These are phyloP conservation scores for Salinomyces thailandicus DNA, from an alignment of 2,329 filamentous ascomycete species.

Conservation along the genomic window DNA sequence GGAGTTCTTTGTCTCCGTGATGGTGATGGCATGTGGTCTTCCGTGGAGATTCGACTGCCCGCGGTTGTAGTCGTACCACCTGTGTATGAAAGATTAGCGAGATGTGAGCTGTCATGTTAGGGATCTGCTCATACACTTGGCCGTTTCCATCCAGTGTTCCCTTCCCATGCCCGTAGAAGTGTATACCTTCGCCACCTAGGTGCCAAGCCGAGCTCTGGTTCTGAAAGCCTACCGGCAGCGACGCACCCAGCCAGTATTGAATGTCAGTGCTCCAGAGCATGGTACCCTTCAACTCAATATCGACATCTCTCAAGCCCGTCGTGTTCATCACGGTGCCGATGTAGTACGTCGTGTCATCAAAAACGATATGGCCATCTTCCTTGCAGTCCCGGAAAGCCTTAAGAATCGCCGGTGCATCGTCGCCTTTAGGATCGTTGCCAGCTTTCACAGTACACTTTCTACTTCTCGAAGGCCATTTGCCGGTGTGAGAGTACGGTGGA, in stretches of 20 bases:
- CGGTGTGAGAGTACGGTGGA: constrained; percentile 13
- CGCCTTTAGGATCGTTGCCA: constrained; percentile 12
- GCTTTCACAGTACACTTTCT: constrained; percentile 8
- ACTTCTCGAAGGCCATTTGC: constrained; percentile 14
- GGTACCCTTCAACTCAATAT: constrained; percentile 39
- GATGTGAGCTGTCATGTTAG: no score
- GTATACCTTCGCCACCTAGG: constrained; percentile 43
- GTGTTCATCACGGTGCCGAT: constrained; percentile 42
- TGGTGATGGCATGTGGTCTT: constrained; percentile 43
- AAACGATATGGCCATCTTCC: constrained; percentile 38
- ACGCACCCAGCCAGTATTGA: constrained; percentile 42
- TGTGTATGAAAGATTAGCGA: not conserved
- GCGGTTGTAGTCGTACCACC: constrained; percentile 25
- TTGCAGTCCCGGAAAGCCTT: constrained; percentile 41
- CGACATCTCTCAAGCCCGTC: constrained; percentile 34
- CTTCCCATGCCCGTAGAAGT: constrained; percentile 35
- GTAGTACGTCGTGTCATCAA: constrained; percentile 40
- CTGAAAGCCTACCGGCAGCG: constrained; percentile 43
- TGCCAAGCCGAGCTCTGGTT: constrained; percentile 46
- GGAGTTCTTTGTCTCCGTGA: constrained; percentile 38
- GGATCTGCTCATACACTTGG: constrained; percentile 34
- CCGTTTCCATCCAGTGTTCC: constrained; percentile 51
- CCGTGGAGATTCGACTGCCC: constrained; percentile 7
- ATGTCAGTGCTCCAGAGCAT: constrained; percentile 35
- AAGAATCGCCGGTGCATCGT: constrained; percentile 41